These are phyloP conservation scores for Scheffersomyces titani DNA, from an alignment of 1,139 yeast genomes.

Conservation along the genomic window DNA sequence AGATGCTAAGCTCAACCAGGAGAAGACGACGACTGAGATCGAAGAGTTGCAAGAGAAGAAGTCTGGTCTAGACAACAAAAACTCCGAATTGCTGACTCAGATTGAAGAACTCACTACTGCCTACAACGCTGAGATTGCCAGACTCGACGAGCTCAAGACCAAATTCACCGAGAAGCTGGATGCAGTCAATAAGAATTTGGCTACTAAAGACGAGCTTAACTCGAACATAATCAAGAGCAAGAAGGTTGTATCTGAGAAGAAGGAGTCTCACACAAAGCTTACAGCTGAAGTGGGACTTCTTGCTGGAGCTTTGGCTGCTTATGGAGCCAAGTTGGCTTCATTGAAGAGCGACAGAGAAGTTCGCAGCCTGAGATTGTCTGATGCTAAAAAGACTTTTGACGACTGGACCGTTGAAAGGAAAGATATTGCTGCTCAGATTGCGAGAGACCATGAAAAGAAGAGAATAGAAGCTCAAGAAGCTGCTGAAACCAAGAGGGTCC, in stretches of 20 bases:
- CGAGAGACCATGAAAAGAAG: constrained; percentile 46
- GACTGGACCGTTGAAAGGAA: constrained; percentile 50
- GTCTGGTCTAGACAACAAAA: constrained; percentile 39
- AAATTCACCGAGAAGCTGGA: constrained; percentile 42
- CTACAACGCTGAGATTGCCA: constrained; percentile 39
- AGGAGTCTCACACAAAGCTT: constrained; percentile 37
- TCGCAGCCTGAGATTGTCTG: constrained; percentile 37
- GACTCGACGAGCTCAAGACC: constrained; percentile 42
- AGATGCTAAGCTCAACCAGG: constrained; percentile 49
- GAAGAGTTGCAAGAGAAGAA: constrained; percentile 47
- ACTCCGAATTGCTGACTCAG: constrained; percentile 43
- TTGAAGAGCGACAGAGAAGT: constrained; percentile 41
- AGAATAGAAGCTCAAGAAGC: constrained; percentile 50
- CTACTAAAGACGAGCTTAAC: constrained; percentile 45
- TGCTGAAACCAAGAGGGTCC: constrained; percentile 46
- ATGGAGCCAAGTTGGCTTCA: constrained; percentile 43
- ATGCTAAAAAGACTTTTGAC: constrained; percentile 41
- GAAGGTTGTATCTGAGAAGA: constrained; percentile 37
- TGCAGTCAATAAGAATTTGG: constrained; percentile 34
- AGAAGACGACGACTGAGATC: constrained; percentile 45
- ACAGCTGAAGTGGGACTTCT: constrained; percentile 48
- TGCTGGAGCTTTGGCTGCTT: constrained; percentile 45
- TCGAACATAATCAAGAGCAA: constrained; percentile 34
- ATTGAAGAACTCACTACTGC: constrained; percentile 46
- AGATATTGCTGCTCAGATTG: constrained; percentile 34